Conservation (phyloP, 140 eudicot species). For the Stevia rebaudiana region DNA sequence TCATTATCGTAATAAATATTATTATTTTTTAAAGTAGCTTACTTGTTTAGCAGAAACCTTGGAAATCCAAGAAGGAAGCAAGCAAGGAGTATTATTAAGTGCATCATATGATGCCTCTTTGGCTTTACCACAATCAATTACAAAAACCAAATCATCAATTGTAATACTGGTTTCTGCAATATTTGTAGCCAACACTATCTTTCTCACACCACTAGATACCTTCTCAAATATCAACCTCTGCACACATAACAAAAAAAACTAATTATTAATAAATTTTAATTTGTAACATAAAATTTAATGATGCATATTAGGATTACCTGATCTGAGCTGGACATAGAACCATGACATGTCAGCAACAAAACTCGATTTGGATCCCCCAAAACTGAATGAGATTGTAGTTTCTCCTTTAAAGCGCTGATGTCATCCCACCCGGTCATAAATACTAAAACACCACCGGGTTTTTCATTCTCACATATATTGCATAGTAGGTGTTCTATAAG, state of each 20-base stretch:
- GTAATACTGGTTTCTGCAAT: constrained; percentile 97
- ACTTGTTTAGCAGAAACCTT: constrained; percentile 89
- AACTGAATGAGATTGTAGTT: constrained; percentile 61
- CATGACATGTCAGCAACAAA: constrained; percentile 79
- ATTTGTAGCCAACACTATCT: constrained; percentile 80
- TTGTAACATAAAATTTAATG: too few relatives aligned
- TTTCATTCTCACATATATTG: constrained; percentile 58
- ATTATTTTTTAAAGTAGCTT: constrained; percentile 18
- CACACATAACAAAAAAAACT: constrained; percentile 16
- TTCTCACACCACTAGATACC: constrained; percentile 66
- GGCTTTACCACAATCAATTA: constrained; percentile 92
- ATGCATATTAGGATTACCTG: constrained; percentile 45
- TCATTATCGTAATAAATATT: background rate
- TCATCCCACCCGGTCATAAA: constrained; percentile 98
- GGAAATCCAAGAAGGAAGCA: constrained; percentile 90
- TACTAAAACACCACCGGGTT: constrained; percentile 66
- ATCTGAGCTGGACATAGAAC: constrained; percentile 80
- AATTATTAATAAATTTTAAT: constrained; percentile 4
- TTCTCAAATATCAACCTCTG: constrained; percentile 71
- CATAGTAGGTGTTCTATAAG: constrained; percentile 67
- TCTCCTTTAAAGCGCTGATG: constrained; percentile 69
- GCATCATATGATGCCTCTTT: constrained; percentile 94
- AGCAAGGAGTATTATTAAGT: constrained; percentile 77
- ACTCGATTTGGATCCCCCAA: constrained; percentile 67
- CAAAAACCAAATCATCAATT: constrained; percentile 78